A percentile compares a stretch with the other conserved stretches of the same genome.
phyloP scores from a whole-genome alignment of 441 rosid genomes.

The Mallotus repandus region DNA sequence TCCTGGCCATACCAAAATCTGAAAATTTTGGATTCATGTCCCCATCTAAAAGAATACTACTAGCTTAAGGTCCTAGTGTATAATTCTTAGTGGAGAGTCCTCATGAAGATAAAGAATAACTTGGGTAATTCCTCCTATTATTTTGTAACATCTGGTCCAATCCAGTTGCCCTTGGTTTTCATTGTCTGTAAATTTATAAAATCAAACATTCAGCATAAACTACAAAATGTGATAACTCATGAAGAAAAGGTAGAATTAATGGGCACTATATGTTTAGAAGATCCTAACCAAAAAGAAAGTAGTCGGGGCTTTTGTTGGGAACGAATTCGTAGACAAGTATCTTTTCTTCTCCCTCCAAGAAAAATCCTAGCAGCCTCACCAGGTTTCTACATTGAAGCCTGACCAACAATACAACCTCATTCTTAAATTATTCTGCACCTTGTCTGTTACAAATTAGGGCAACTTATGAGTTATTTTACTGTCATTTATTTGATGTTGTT shows the following conservation, averaged over 20 bases:
- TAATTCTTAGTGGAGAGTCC: slow-evolving; percentile 25
- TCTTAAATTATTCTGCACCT: not conserved
- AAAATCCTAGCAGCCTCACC: not conserved
- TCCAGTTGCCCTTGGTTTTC: slow-evolving; percentile 7
- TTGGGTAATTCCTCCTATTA: slow-evolving; percentile 20
- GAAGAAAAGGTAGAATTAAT: no score
- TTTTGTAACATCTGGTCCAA: slow-evolving; percentile 26
- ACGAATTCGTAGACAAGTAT: not conserved
- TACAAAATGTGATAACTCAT: no score
- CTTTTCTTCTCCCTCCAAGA: not conserved
- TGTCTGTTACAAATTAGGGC: not conserved
- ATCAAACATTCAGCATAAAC: not conserved
- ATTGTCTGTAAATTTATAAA: not conserved
- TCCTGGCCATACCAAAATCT: slow-evolving; percentile 41
- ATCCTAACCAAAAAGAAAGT: not conserved
- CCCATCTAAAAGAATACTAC: slow-evolving; percentile 23
- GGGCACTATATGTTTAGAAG: not conserved
- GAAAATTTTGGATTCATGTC: slow-evolving; percentile 29
- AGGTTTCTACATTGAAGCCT: not conserved
- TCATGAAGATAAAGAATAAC: slow-evolving; percentile 27
- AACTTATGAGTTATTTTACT: no score
- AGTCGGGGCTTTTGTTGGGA: no score
- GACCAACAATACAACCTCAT: not conserved
- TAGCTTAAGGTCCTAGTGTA: slow-evolving; percentile 26
- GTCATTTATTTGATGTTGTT: no score